Evolutionary conservation across 2,329 filamentous ascomycete species (phyloP).

Genomic region (Calonectria pteridis): DNA sequence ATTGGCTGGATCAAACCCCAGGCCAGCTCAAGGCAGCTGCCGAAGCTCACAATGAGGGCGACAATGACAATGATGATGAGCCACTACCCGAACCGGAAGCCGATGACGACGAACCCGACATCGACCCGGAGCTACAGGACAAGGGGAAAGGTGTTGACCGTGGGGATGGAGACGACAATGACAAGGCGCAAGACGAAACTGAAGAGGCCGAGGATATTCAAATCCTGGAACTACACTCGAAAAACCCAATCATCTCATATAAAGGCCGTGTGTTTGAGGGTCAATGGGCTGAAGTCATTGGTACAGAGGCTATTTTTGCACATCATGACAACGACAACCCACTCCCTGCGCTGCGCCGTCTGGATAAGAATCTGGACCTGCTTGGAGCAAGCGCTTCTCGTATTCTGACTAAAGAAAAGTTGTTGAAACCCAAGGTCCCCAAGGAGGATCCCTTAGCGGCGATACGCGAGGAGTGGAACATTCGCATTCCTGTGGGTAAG

Average conservation of each 20-base stretch:
- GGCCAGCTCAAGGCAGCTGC: slow-evolving; percentile 31
- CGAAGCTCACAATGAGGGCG: slow-evolving; percentile 28
- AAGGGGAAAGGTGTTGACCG: slow-evolving; percentile 36
- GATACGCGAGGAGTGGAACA: slow-evolving; percentile 58
- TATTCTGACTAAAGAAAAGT: slow-evolving; percentile 75
- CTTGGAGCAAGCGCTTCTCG: slow-evolving; percentile 78
- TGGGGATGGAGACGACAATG: slow-evolving; percentile 26
- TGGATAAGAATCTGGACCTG: slow-evolving; percentile 74
- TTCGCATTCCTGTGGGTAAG: slow-evolving; percentile 59
- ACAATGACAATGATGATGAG: slow-evolving; percentile 48
- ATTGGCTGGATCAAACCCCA: slow-evolving; percentile 52
- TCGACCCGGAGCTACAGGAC: slow-evolving; percentile 39
- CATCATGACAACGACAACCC: slow-evolving; percentile 62
- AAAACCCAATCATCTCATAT: slow-evolving; percentile 84
- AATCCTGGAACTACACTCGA: slow-evolving; percentile 84
- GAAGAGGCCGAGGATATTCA: slow-evolving; percentile 67
- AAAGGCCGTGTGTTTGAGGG: slow-evolving; percentile 83
- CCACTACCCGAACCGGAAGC: slow-evolving; percentile 51
- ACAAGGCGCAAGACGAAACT: slow-evolving; percentile 30
- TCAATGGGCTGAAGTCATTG: slow-evolving; percentile 84
- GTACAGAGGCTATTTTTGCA: slow-evolving; percentile 84
- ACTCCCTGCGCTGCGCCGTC: slow-evolving; percentile 62
- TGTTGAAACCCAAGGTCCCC: slow-evolving; percentile 62
- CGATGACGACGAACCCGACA: slow-evolving; percentile 45
- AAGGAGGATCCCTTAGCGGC: slow-evolving; percentile 51